Base-by-base conservation (phyloP, 1,284 basidiomycete genomes). In the Trametes versicolor region DNA sequence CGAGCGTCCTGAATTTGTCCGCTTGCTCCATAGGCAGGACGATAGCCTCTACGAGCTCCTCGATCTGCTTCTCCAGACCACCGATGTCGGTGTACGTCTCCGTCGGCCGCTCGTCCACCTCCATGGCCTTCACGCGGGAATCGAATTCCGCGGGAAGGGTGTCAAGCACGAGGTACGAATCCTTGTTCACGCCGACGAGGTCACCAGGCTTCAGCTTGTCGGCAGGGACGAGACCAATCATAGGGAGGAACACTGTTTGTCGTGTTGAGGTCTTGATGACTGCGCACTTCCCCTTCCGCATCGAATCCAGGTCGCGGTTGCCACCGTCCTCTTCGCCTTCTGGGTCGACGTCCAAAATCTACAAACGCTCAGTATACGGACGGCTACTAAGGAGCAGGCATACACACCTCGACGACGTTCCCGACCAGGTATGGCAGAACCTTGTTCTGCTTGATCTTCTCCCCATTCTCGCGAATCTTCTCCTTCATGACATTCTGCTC, bases 391-490 rank as follows among this genome's bases (percentile, higher is more conserved):
- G 45, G 37, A 51, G 21, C 45, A 45, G 7, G 47, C 17, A 32
- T 29, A 78, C 83, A 64, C 71, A 95, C 95, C 86, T 98, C 96
- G 34, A 98, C 95, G 25, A 99, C 95, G 74, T 99, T 99, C 29
- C 94, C 96, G 51, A 99, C 98, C 59, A 99, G 89, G 81, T 99
- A 99, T 1, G 98, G 97, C 49, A 99, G 82, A 23, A 98, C 96
- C 80, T 99, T 99, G 83, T 99, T 99, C 87, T 99, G 97, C 80
- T 98, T 98, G 73, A 99, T 96, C 84, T 99, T 99, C 80, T 98
- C 97, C 58, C 92, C 91, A 72, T 99, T 99, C 78, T 99, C 97
- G 65, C 95, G 90, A 77, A 99, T 98, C 86, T 97, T 98, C 84
- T 98, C 97, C 76, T 94, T 92, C 96, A 99, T 99, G 70, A 93